These are phyloP conservation scores for Elsinoe arachidis DNA, from an alignment of 2,329 filamentous ascomycete species.

Conservation along the genomic window DNA sequence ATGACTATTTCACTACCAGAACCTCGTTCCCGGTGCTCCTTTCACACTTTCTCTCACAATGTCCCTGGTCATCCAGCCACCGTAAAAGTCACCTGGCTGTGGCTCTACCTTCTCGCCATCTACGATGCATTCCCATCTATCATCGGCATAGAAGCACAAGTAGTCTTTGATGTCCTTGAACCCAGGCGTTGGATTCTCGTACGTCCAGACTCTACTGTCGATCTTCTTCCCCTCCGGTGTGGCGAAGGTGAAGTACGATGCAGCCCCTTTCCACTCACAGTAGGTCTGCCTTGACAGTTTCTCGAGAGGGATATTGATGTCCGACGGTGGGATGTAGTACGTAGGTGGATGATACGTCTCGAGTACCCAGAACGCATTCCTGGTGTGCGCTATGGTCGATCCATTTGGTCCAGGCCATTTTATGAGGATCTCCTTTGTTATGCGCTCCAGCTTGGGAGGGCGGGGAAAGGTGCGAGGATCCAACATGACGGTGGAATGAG, in stretches of 20 bases:
- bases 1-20: conserved; percentile 21
- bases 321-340: conserved; percentile 51
- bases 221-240: conserved; percentile 36
- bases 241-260: conserved; percentile 49
- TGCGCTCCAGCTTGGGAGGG: conserved; percentile 42
- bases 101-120: conserved; percentile 52
- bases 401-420: conserved; percentile 47
- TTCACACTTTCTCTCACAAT: conserved; percentile 45
- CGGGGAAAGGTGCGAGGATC: conserved; percentile 52
- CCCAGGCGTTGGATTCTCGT: conserved; percentile 44
- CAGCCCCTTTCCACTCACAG: conserved; percentile 55
- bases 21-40: conserved; percentile 35
- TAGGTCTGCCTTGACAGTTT: conserved; percentile 41
- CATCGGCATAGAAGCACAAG: conserved; percentile 52
- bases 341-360: conserved; percentile 57
- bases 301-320: conserved; percentile 40
- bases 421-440: conserved; percentile 32
- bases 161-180: conserved; percentile 49
- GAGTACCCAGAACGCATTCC: conserved; percentile 52
- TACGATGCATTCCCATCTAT: conserved; percentile 52
- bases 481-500: conserved; percentile 29
- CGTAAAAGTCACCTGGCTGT: conserved; percentile 56
- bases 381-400: conserved; percentile 49
- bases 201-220: conserved; percentile 50
- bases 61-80: conserved; percentile 55